These are phyloP conservation scores for Asterella californica DNA, from an alignment of 225 moss, liverwort and hornwort genomes.

Conservation along the genomic window DNA sequence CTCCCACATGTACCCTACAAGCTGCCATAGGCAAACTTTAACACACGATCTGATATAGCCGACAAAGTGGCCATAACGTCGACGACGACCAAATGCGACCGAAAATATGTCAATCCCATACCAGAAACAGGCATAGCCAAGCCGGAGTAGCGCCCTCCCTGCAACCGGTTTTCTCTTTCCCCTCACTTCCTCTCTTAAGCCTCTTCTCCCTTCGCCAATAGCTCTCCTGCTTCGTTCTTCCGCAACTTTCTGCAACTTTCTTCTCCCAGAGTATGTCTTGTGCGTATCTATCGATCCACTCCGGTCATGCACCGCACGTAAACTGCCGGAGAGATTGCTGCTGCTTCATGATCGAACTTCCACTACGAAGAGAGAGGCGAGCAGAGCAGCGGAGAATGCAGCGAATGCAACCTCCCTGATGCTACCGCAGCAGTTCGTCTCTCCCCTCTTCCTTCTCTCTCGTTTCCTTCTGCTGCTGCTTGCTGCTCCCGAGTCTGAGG, in stretches of 20 bases:
- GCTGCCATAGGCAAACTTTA: neutral
- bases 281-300: neutral
- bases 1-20: neutral
- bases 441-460: neutral
- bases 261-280: neutral
- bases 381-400: neutral
- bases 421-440: neutral
- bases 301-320: neutral
- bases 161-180: neutral
- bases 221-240: neutral
- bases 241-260: neutral
- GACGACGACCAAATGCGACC: neutral
- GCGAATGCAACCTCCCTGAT: neutral
- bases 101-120: neutral
- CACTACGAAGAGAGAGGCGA: neutral
- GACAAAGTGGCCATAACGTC: neutral
- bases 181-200: neutral
- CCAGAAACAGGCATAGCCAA: slow-evolving; percentile 3
- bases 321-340: slow-evolving; percentile 2
- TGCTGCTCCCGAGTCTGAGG: neutral
- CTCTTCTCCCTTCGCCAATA: neutral
- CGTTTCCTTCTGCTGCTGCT: neutral
- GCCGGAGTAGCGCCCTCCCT: neutral
- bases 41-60: neutral
- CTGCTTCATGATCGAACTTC: neutral